These are phyloP conservation scores for Papiliotrema terrestris DNA, from an alignment of 1,284 basidiomycete species.

Conservation along the genomic window DNA sequence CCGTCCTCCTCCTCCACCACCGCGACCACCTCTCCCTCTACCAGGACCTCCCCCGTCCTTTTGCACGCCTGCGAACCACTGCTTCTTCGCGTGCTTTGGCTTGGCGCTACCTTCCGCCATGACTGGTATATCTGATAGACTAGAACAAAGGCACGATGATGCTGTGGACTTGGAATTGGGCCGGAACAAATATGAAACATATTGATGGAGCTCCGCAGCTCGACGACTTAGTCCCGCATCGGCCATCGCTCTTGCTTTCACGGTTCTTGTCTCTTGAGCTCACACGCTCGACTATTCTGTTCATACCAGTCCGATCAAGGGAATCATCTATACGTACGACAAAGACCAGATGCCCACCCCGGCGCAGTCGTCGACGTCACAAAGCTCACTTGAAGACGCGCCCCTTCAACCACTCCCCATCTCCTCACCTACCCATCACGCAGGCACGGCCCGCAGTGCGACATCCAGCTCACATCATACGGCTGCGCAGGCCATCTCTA, in stretches of 20 bases:
- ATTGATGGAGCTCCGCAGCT: background rate
- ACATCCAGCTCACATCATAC: background rate
- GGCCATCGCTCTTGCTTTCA: background rate
- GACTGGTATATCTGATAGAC: background rate
- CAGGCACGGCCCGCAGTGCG: background rate
- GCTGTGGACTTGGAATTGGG: background rate
- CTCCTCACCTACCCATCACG: background rate
- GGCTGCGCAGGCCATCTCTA: background rate
- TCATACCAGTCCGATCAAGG: too few species aligned
- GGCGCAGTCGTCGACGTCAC: background rate
- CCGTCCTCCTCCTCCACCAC: conserved; percentile 10
- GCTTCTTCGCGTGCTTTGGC: conserved; percentile 26
- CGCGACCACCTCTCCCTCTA: conserved; percentile 7
- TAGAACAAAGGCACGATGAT: background rate
- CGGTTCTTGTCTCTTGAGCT: background rate
- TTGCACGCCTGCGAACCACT: conserved; percentile 6
- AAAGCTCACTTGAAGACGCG: background rate
- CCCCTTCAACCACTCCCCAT: background rate
- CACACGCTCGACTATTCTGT: background rate
- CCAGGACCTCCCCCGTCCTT: conserved; percentile 2
- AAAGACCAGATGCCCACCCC: background rate
- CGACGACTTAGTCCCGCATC: background rate
- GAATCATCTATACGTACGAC: background rate
- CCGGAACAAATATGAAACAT: background rate
- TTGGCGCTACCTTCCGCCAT: conserved; percentile 5